Conservation (phyloP, 768 basidiomycete genomes). For the Tricholoma furcatifolium region DNA sequence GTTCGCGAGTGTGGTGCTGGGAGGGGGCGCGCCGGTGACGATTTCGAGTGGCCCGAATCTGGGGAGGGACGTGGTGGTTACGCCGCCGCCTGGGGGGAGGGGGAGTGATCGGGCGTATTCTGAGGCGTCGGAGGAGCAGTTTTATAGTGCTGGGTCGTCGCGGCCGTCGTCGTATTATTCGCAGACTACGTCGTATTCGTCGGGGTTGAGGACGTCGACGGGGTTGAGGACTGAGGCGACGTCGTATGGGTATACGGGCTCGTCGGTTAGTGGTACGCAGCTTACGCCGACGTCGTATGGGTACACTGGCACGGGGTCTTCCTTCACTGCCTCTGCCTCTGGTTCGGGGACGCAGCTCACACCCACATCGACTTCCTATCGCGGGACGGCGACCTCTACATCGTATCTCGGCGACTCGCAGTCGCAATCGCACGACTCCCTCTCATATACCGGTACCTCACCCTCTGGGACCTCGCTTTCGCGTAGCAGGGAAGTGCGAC, state of each 20-base stretch:
- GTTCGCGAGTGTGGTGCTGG: conserved; percentile 36
- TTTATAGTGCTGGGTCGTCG: conserved; percentile 38
- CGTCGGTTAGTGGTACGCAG: conserved; percentile 28
- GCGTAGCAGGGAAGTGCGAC: conserved; percentile 55
- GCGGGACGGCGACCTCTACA: conserved; percentile 50
- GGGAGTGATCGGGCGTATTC: conserved; percentile 32
- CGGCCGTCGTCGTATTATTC: conserved; percentile 38
- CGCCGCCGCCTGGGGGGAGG: conserved; percentile 40
- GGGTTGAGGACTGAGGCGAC: conserved; percentile 27
- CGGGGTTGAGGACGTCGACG: conserved; percentile 27
- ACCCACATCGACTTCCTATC: conserved; percentile 51
- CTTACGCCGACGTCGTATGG: conserved; percentile 48
- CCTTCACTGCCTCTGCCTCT: too few relatives aligned
- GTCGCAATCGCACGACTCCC: too few relatives aligned
- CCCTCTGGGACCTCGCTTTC: conserved; percentile 52
- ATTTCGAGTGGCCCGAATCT: conserved; percentile 65
- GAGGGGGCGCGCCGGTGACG: conserved; percentile 62
- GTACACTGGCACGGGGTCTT: too few relatives aligned
- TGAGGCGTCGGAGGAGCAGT: conserved; percentile 36
- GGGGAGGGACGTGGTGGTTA: conserved; percentile 38
- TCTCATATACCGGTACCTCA: conserved; percentile 40
- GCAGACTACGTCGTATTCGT: conserved; percentile 28
- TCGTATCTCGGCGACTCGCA: conserved; percentile 60
- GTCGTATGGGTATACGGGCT: conserved; percentile 31
- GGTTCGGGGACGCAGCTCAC: conserved; percentile 40